Base-by-base conservation (phyloP, 2,329 filamentous ascomycete genomes). In the Phaeosphaeriaceae sp. region DNA sequence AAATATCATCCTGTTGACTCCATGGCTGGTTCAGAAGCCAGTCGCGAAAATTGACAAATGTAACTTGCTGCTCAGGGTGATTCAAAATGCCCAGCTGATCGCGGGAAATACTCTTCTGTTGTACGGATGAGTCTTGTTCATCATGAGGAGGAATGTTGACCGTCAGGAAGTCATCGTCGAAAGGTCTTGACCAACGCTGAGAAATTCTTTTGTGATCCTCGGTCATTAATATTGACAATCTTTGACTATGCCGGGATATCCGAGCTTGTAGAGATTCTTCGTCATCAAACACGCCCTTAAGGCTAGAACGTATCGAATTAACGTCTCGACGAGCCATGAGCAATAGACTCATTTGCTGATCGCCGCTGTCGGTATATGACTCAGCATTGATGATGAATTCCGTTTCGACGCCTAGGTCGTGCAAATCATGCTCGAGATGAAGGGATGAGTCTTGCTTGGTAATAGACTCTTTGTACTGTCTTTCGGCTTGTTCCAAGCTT, bases 401-500 rank as follows among this genome's bases (percentile, higher is more conserved):
- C 17, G 24, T 26, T 3, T 19, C 49, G 1, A 23, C 19, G 23
- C 17, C 15, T 19, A 19, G 9, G 13, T 43, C 22, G 23, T 24
- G 23, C 21, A 24, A 42, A 43, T 5, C 1, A 10, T 26, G 22
- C 15, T 40, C 23, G 4, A 9, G 6, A 24, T 40, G 23, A 5
- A 7, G 6, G n/a, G 17, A 17, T 26, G 10, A 19, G 11, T 24
- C 19, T 11, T 30, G 28, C 32, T 53, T 26, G 35, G 15, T n/a
- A 19, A 49, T 19, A 19, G 23, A 26, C 23, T 65, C 52, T 10
- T 59, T 32, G 6, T 54, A 61, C 24, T 61, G 43, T 1, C 54
- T 55, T 28, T 64, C 56, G n/a, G 59, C 52, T 53, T 65, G 28
- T 49, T 65, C 57, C 11, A 68, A 55, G 10, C 62, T 60, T 7